A percentile compares a stretch with the other conserved stretches of the same genome.
phyloP scores from a whole-genome alignment of 2,329 filamentous ascomycete genomes.

The Fusarium cyanostomum region DNA sequence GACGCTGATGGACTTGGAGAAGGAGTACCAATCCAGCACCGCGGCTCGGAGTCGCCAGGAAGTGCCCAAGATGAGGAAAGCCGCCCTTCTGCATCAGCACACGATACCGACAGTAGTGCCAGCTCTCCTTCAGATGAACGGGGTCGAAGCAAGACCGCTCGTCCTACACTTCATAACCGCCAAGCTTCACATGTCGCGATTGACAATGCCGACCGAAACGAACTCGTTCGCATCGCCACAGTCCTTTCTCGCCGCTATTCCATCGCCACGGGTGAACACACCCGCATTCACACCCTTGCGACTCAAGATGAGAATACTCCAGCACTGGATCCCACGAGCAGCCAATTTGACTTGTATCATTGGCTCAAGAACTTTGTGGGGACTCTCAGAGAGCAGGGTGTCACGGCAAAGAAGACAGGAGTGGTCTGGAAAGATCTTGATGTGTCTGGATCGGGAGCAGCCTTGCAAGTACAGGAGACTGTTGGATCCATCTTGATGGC shows the following conservation, averaged over 20 bases:
- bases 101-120: not conserved
- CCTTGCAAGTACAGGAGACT: constrained; percentile 74
- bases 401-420: constrained; percentile 64
- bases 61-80: not conserved
- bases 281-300: constrained; percentile 27
- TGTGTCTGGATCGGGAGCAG: constrained; percentile 72
- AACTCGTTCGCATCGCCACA: constrained; percentile 53
- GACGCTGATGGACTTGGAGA: not conserved
- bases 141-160: not conserved
- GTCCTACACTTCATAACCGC: not conserved
- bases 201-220: constrained; percentile 47
- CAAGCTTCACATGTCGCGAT: constrained; percentile 32
- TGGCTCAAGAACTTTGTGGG: constrained; percentile 54
- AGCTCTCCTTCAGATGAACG: not conserved
- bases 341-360: constrained; percentile 53
- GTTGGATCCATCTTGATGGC: constrained; percentile 67
- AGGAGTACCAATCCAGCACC: not conserved
- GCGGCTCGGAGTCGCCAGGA: not conserved
- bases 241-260: constrained; percentile 50
- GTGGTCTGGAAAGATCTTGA: constrained; percentile 72
- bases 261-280: constrained; percentile 27
- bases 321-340: constrained; percentile 50
- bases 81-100: not conserved
- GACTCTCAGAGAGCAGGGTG: constrained; percentile 62
- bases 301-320: constrained; percentile 45